Conservation (phyloP, 2,329 filamentous ascomycete genomes). For the Drechmeria coniospora region DNA sequence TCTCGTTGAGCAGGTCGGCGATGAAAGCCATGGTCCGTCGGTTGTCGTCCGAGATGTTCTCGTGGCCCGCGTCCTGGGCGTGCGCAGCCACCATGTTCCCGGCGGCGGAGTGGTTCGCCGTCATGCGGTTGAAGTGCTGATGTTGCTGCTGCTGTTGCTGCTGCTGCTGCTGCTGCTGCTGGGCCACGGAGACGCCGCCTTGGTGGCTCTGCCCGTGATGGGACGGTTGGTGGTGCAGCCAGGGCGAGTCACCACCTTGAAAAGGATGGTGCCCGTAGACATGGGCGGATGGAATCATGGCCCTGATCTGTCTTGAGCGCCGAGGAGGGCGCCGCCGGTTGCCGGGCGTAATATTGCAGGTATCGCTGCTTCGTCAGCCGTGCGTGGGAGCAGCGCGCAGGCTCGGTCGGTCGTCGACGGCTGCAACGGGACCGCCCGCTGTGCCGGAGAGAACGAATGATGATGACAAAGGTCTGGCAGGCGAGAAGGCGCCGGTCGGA, state of each 20-base stretch:
- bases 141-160: slow-evolving; percentile 35
- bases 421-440: no score
- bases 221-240: slow-evolving; percentile 51
- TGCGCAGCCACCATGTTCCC: slow-evolving; percentile 28
- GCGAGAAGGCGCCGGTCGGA: neutral
- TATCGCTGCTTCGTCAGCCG: no score
- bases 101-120: slow-evolving; percentile 44
- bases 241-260: slow-evolving; percentile 44
- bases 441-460: no score
- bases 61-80: slow-evolving; percentile 39
- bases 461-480: no score
- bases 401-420: no score
- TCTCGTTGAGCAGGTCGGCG: slow-evolving; percentile 76
- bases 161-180: slow-evolving; percentile 28
- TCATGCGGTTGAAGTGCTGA: slow-evolving; percentile 60
- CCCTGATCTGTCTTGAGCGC: no score
- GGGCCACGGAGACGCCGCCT: slow-evolving; percentile 32
- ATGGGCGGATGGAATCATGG: slow-evolving; percentile 49
- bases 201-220: slow-evolving; percentile 46
- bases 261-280: slow-evolving; percentile 56
- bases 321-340: no score
- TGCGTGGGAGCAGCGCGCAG: no score
- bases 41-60: slow-evolving; percentile 76
- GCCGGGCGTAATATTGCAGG: no score
- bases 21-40: slow-evolving; percentile 85